phyloP scores from a whole-genome alignment of 148 eudicot species.

The Gaultheria prostrata region DNA sequence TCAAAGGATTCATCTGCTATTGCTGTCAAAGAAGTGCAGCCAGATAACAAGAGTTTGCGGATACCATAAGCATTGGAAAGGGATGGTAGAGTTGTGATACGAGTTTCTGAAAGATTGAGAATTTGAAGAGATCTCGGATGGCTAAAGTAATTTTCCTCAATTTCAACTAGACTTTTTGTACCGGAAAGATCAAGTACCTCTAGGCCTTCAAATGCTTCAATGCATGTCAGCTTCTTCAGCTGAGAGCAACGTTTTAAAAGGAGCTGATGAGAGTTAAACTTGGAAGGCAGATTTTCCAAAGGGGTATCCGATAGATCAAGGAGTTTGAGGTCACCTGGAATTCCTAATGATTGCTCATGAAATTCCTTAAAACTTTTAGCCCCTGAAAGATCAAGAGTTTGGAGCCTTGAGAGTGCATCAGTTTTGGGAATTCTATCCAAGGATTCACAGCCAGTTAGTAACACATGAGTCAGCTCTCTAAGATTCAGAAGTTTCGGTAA shows the following conservation, averaged over 20 bases:
- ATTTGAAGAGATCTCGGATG: too few species aligned
- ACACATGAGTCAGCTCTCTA: constrained; percentile 20
- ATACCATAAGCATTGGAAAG: background rate
- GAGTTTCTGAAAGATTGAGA: too few species aligned
- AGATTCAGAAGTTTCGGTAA: constrained; percentile 11
- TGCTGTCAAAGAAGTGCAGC: constrained; percentile 19
- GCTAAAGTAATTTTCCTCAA: too few species aligned
- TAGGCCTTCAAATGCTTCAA: constrained; percentile 1
- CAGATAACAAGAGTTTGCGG: too few species aligned
- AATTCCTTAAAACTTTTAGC: constrained; percentile 11
- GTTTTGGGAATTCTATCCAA: constrained; percentile 7
- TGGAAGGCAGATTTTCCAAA: constrained; percentile 9
- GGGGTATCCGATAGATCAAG: constrained; percentile 17
- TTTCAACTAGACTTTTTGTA: too few species aligned
- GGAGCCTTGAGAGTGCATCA: background rate
- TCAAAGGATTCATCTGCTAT: constrained; percentile 23
- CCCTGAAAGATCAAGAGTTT: constrained; percentile 24
- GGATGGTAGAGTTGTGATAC: background rate
- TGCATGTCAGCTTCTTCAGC: background rate
- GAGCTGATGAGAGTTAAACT: constrained; percentile 13
- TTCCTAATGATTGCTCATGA: background rate
- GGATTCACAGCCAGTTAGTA: background rate
- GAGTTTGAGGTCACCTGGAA: background rate
- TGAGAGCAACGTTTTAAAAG: constrained; percentile 9
- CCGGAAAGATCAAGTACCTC: constrained; percentile 9